Evolutionary conservation across 2,329 filamentous ascomycete genomes (phyloP).

Genomic region (Boeremia exigua): DNA sequence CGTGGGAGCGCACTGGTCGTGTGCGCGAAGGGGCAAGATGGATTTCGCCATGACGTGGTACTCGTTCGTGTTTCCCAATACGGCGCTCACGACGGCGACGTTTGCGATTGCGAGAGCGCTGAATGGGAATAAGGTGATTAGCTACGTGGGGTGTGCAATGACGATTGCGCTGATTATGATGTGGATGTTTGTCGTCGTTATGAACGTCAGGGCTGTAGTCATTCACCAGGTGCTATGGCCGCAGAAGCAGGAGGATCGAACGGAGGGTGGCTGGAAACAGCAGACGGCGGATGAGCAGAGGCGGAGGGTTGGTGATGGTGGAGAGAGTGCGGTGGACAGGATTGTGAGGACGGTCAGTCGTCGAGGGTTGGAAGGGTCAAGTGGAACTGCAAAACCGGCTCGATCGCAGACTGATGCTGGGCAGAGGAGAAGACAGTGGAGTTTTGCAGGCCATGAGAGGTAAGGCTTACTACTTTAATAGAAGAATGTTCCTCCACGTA

Average conservation of each 20-base stretch:
- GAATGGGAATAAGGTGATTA: conserved; percentile 57
- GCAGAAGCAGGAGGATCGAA: conserved; percentile 69
- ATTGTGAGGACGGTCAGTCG: conserved; percentile 31
- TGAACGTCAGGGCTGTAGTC: conserved; percentile 74
- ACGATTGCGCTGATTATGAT: conserved; percentile 68
- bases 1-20: conserved; percentile 76
- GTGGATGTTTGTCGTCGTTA: conserved; percentile 71
- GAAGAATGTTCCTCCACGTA: neutral
- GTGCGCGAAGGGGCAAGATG: conserved; percentile 65
- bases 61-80: conserved; percentile 83
- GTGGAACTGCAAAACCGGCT: conserved; percentile 4
- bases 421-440: conserved; percentile 27
- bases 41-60: conserved; percentile 87
- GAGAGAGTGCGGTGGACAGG: conserved; percentile 25
- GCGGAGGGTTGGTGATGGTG: conserved; percentile 29
- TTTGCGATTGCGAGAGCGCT: conserved; percentile 69
- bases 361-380: conserved; percentile 15
- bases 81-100: conserved; percentile 74
- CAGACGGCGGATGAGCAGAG: conserved; percentile 39
- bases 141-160: conserved; percentile 72
- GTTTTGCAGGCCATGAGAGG: conserved; percentile 4
- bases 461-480: neutral
- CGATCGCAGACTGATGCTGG: conserved; percentile 20
- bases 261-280: conserved; percentile 64
- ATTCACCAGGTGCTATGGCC: conserved; percentile 77